These are phyloP conservation scores for Lomentospora prolificans DNA, from an alignment of 2,329 filamentous ascomycete species.

Conservation along the genomic window DNA sequence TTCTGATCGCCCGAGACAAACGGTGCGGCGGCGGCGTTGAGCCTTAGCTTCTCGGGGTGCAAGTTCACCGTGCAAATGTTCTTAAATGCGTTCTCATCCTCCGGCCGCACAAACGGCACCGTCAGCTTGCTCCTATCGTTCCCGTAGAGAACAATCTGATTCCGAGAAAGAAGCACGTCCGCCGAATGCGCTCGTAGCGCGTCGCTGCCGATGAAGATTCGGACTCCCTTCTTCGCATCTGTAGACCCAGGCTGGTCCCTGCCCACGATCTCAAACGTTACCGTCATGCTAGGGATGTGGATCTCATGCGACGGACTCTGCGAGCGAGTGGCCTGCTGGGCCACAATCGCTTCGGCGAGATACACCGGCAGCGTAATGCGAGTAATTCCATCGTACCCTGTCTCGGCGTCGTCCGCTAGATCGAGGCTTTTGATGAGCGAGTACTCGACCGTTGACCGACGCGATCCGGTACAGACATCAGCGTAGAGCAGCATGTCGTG, in stretches of 20 bases:
- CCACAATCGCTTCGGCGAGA: conserved; percentile 80
- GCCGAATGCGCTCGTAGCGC: conserved; percentile 76
- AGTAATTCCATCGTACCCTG: conserved; percentile 54
- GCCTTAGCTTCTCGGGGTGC: conserved; percentile 44
- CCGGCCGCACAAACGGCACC: conserved; percentile 84
- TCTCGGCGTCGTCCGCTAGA: conserved; percentile 54
- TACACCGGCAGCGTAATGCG: conserved; percentile 74
- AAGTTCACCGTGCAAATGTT: conserved; percentile 56
- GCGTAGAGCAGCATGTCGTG: conserved; percentile 85
- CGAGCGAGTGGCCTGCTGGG: conserved; percentile 63
- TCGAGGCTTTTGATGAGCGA: conserved; percentile 67
- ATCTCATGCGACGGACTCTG: conserved; percentile 59
- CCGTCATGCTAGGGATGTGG: conserved; percentile 64
- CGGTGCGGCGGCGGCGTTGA: conserved; percentile 36
- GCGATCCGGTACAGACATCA: conserved; percentile 84
- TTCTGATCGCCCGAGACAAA: conserved; percentile 29
- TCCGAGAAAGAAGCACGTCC: conserved; percentile 85
- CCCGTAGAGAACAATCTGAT: conserved; percentile 78
- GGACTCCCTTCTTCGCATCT: conserved; percentile 46
- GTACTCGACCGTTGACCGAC: conserved; percentile 72
- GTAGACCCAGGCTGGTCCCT: conserved; percentile 26
- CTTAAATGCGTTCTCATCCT: conserved; percentile 75
- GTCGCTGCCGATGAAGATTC: conserved; percentile 86
- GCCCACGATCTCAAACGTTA: conserved; percentile 67
- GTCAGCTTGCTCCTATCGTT: conserved; percentile 79